A percentile compares a stretch with the other conserved stretches of the same genome.
These are phyloP conservation scores for Pseudozyma thailandica DNA, from an alignment of 1,284 basidiomycete species.

Conservation along the genomic window DNA sequence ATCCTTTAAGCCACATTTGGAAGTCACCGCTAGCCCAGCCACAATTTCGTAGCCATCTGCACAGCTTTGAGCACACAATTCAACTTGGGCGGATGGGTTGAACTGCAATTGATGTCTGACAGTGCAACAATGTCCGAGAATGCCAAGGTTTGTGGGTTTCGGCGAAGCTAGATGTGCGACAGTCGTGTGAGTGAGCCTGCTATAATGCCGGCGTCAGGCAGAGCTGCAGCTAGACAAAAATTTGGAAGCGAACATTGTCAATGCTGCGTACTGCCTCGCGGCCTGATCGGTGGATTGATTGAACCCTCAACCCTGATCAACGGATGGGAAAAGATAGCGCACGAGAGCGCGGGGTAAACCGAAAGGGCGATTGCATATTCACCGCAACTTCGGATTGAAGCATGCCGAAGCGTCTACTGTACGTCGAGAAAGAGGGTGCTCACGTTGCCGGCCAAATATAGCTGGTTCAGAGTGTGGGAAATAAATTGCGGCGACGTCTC, in stretches of 20 bases:
- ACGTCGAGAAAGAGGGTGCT: conserved; percentile 14
- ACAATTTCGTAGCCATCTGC: neutral
- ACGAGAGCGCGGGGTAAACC: neutral
- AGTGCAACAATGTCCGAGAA: too few species aligned
- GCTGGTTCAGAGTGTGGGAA: conserved; percentile 24
- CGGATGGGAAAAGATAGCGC: neutral
- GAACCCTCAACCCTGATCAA: conserved; percentile 8
- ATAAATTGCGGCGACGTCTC: neutral
- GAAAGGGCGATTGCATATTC: neutral
- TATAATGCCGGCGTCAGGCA: too few species aligned
- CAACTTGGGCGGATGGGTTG: neutral
- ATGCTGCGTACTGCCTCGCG: too few species aligned
- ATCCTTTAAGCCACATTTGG: conserved; percentile 19
- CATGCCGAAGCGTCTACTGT: conserved; percentile 1
- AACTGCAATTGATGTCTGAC: too few species aligned
- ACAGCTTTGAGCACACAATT: neutral
- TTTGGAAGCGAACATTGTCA: too few species aligned
- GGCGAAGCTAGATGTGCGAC: too few species aligned
- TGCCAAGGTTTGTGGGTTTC: too few species aligned
- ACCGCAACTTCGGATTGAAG: conserved; percentile 1
- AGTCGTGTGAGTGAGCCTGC: too few species aligned
- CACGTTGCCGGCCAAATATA: conserved; percentile 4
- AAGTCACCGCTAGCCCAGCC: conserved; percentile 5
- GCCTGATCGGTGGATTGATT: neutral
- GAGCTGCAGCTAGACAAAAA: too few species aligned